A percentile compares a stretch with the other conserved stretches of the same genome.
These are phyloP conservation scores for Corymbia citriodora DNA, from an alignment of 441 rosid genomes.

Conservation along the genomic window DNA sequence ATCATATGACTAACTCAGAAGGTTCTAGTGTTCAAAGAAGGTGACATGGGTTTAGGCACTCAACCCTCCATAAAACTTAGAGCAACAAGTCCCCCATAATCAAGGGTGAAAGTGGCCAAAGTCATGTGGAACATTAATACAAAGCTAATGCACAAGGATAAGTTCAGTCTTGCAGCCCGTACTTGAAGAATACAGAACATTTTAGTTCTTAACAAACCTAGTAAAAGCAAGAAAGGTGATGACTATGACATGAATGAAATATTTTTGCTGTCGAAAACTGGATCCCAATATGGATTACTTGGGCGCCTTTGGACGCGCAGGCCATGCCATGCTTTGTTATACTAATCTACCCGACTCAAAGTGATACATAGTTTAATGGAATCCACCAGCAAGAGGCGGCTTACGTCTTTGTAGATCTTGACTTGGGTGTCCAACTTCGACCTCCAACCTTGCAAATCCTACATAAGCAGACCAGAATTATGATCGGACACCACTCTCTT, in stretches of 20 bases:
- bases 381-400: not conserved
- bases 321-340: not conserved
- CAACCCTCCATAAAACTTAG: not conserved
- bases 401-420: conserved; percentile 71
- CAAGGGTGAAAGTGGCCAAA: not conserved
- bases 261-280: not conserved
- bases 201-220: not conserved
- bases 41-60: not conserved
- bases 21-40: not conserved
- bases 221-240: not conserved
- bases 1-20: not conserved
- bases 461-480: not conserved
- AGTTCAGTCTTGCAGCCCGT: not conserved
- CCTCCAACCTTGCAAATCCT: conserved; percentile 98
- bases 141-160: not conserved
- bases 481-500: not conserved
- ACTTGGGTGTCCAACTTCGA: conserved; percentile 90
- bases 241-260: not conserved
- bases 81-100: not conserved
- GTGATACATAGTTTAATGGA: not conserved
- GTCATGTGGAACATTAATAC: not conserved
- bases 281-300: not conserved
- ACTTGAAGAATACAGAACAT: not conserved
- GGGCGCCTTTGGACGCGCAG: not conserved
- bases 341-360: not conserved